Base-by-base conservation (phyloP, 306 rosid genomes). In the Lablab purpureus region DNA sequence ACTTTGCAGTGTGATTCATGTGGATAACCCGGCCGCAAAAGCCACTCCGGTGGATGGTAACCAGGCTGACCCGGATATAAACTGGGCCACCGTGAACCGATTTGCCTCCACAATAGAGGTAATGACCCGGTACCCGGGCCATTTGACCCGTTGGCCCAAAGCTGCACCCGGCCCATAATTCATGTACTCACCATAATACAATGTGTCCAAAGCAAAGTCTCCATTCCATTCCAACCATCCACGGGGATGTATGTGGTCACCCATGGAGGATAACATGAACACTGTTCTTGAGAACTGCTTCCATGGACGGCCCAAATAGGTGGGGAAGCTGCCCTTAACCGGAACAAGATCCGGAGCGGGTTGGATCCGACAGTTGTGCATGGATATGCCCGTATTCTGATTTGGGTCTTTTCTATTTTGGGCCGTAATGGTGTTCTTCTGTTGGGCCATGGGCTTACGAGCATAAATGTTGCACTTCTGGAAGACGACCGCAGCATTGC, bases 251-350 rank as follows among this genome's bases (percentile, higher is more conserved):
- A 94, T 70, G 37, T 92, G 99, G 68, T 89, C 93, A 0, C 87
- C 88, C 64, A 94, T 87, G 78, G 75, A 87, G 2, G 97, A 87
- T 27, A 91, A 36, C 87, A 94, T 62, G 87, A 87, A 92, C 9
- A 94, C 95, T 0, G 84, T 81, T 58, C 99, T 84, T 2, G 99
- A 86, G 72, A 92, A 94, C 43, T 82, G 13, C 50, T 94, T 94
- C 98, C 99, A 94, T 0, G 99, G 99, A 23, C 99, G 97, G 1
- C 99, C 99, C 3, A 94, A 82, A 64, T 74, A 94, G 0, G 99
- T 94, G 2, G 87, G 84, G 47, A 86, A 11, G 65, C 77, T 86
- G 0, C 86, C 93, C 30, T 88, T 89, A 10, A 77, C 79, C 0
- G 90, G 51, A 32, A 18, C n/a, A 0, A 94, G 97, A 55, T 94